Percentiles rank a stretch among this genome's conserved stretches.
Conservation (phyloP, 768 basidiomycete genomes). For the Postia placenta region DNA sequence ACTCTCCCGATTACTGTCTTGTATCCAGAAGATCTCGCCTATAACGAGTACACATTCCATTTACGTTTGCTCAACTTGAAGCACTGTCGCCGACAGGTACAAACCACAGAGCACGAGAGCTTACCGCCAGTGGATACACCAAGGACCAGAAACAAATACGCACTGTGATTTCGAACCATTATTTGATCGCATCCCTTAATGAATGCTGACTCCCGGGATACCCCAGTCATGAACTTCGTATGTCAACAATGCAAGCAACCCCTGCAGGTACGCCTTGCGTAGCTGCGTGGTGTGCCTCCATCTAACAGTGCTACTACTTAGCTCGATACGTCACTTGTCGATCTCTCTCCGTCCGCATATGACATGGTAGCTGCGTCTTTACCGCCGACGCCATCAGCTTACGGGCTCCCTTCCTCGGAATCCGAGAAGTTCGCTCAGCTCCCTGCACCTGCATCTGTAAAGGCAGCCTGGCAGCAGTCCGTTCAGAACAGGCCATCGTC, state of each 20-base stretch:
- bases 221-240: constrained; percentile 44
- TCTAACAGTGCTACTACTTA: constrained; percentile 27
- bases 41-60: too few relatives aligned
- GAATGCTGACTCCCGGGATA: too few relatives aligned
- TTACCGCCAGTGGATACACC: too few relatives aligned
- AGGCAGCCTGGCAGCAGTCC: constrained; percentile 59
- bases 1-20: too few relatives aligned
- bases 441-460: constrained; percentile 44
- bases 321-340: constrained; percentile 88
- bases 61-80: too few relatives aligned
- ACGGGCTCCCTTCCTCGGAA: constrained; percentile 32
- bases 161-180: too few relatives aligned
- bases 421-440: constrained; percentile 41
- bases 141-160: too few relatives aligned
- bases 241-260: constrained; percentile 93
- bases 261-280: constrained; percentile 50
- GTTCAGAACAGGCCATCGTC: constrained; percentile 31
- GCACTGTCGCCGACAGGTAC: too few relatives aligned
- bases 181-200: too few relatives aligned
- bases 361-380: constrained; percentile 75
- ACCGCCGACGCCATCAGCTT: constrained; percentile 43
- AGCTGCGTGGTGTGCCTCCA: background rate
- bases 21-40: too few relatives aligned
- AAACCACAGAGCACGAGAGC: too few relatives aligned
- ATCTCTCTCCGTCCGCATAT: constrained; percentile 81